A percentile compares a stretch with the other conserved stretches of the same genome.
Evolutionary conservation across 495 filamentous ascomycete genomes (phyloP).

Genomic region (Talaromyces thailandensis): DNA sequence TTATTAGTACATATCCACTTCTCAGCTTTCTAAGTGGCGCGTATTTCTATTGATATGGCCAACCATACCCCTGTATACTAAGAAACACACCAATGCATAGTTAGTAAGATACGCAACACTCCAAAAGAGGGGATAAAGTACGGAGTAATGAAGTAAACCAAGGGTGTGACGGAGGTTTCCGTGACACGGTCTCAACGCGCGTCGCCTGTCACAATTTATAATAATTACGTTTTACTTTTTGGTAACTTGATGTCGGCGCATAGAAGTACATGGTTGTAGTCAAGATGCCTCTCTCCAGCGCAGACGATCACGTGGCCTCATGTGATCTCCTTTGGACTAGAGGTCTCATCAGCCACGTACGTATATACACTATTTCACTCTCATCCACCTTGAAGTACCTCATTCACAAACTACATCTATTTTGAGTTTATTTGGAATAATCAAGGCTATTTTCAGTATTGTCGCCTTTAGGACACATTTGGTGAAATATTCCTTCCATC

Average conservation of each 20-base stretch:
- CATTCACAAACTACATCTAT: neutral
- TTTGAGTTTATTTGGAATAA: neutral
- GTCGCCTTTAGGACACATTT: neutral
- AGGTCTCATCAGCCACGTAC: neutral
- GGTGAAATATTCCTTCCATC: conserved; percentile 1
- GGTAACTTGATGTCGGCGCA: neutral
- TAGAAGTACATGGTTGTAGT: neutral
- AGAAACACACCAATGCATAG: too few species aligned
- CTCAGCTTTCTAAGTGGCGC: too few species aligned
- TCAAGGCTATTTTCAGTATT: neutral
- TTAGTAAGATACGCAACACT: too few species aligned
- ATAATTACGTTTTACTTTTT: neutral
- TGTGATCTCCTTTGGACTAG: neutral
- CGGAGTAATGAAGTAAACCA: too few species aligned
- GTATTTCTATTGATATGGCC: too few species aligned
- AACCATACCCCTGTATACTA: too few species aligned
- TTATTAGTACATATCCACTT: too few species aligned
- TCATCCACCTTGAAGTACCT: neutral
- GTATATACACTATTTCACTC: neutral
- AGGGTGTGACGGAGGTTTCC: neutral
- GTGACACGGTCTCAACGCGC: neutral
- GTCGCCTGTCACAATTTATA: neutral
- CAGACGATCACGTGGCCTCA: neutral
- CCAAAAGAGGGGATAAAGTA: too few species aligned
- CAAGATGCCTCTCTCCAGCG: neutral